These are phyloP conservation scores for Hymenoscyphus linearis DNA, from an alignment of 2,329 filamentous ascomycete genomes.

Conservation along the genomic window DNA sequence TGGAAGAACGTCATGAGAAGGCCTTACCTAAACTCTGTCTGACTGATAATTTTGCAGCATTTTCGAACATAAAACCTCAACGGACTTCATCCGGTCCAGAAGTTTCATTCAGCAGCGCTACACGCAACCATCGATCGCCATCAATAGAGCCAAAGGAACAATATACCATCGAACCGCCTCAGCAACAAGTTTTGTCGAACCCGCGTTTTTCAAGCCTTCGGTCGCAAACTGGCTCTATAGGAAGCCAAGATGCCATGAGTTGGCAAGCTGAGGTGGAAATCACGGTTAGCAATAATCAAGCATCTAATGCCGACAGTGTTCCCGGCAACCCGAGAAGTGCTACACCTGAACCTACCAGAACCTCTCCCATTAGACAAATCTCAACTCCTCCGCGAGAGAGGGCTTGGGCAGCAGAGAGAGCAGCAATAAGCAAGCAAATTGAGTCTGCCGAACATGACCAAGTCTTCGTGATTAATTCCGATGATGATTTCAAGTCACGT, in stretches of 20 bases:
- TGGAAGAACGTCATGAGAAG: constrained; percentile 15
- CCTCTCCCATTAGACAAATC: background rate
- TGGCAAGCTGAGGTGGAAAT: constrained; percentile 27
- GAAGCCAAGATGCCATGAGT: constrained; percentile 27
- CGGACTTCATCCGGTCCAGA: constrained; percentile 18
- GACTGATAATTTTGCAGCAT: constrained; percentile 14
- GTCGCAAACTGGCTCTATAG: constrained; percentile 10
- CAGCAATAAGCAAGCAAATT: constrained; percentile 24
- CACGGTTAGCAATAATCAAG: constrained; percentile 2
- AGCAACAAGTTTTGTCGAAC: constrained; percentile 12
- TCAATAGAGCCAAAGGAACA: constrained; percentile 22
- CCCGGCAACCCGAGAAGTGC: background rate
- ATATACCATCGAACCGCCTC: constrained; percentile 23
- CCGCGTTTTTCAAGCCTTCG: constrained; percentile 12
- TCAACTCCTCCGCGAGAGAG: constrained; percentile 13
- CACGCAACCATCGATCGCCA: constrained; percentile 12
- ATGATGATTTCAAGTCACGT: constrained; percentile 13
- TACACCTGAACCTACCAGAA: background rate
- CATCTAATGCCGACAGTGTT: constrained; percentile 8
- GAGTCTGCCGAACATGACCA: constrained; percentile 16
- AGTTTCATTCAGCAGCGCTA: constrained; percentile 22
- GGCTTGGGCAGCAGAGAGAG: constrained; percentile 25
- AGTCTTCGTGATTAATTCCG: constrained; percentile 26
- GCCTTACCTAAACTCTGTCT: constrained; percentile 23
- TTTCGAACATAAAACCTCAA: constrained; percentile 12